These are phyloP conservation scores for Neurospora sp. DNA, from an alignment of 2,329 filamentous ascomycete species.

Conservation along the genomic window DNA sequence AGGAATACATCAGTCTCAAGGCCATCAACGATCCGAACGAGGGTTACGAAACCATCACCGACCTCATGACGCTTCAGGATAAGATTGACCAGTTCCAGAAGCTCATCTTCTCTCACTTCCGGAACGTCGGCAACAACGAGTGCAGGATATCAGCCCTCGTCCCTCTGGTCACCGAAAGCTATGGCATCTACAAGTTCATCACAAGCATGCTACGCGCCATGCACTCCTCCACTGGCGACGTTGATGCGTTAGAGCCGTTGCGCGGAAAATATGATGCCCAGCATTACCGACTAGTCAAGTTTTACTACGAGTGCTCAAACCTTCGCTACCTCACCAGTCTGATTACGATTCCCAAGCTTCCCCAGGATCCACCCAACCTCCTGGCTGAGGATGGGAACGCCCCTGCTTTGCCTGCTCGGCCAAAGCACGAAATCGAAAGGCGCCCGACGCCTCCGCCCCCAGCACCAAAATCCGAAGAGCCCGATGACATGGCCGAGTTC, in stretches of 20 bases:
- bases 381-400: slow-evolving; percentile 75
- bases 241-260: slow-evolving; percentile 82
- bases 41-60: slow-evolving; percentile 91
- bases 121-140: slow-evolving; percentile 85
- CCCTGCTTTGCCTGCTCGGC: slow-evolving; percentile 73
- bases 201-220: slow-evolving; percentile 98
- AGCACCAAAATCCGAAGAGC: slow-evolving; percentile 62
- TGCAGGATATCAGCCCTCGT: slow-evolving; percentile 92
- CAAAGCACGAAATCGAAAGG: slow-evolving; percentile 61
- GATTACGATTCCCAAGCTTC: slow-evolving; percentile 91
- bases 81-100: slow-evolving; percentile 99
- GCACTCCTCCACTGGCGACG: slow-evolving; percentile 90
- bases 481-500: slow-evolving; percentile 93
- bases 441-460: slow-evolving; percentile 56
- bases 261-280: slow-evolving; percentile 87
- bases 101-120: slow-evolving; percentile 94
- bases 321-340: slow-evolving; percentile 91
- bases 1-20: slow-evolving; percentile 97
- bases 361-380: slow-evolving; percentile 85
- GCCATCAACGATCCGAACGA: slow-evolving; percentile 98
- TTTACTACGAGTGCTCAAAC: slow-evolving; percentile 99
- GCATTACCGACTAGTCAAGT: slow-evolving; percentile 91
- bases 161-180: slow-evolving; percentile 91
- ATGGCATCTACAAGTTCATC: slow-evolving; percentile 98
- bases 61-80: slow-evolving; percentile 93